phyloP scores from a whole-genome alignment of 2,329 filamentous ascomycete genomes.

The Penicillium sp. region DNA sequence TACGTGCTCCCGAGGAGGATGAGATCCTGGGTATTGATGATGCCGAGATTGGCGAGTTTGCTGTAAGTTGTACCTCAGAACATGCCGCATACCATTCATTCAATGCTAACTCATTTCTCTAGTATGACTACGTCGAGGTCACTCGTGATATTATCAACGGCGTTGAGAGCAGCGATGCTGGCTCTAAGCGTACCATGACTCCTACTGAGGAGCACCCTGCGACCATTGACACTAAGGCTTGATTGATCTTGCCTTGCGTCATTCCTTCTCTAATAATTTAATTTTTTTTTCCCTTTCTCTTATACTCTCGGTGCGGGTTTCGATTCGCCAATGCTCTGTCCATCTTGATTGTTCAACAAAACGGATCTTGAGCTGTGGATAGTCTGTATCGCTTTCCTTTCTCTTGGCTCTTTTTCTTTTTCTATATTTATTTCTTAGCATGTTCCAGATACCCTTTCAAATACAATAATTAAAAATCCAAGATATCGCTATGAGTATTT shows the following conservation, averaged over 20 bases:
- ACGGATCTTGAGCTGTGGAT: not conserved
- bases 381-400: not conserved
- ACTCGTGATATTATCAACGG: constrained; percentile 69
- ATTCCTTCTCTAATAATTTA: constrained; percentile 21
- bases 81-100: not conserved
- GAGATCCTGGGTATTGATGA: constrained; percentile 88
- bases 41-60: constrained; percentile 89
- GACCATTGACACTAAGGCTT: constrained; percentile 36
- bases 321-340: not conserved
- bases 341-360: not conserved
- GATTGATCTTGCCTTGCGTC: constrained; percentile 10
- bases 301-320: not conserved
- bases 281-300: constrained; percentile 1
- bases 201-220: constrained; percentile 31
- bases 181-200: constrained; percentile 41
- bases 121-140: constrained; percentile 89
- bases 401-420: not conserved
- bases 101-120: constrained; percentile 18
- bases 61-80: constrained; percentile 55
- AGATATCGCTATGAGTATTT: not conserved
- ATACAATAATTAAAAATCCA: not conserved
- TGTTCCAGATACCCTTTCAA: constrained; percentile 25
- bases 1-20: constrained; percentile 76
- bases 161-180: constrained; percentile 36
- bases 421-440: constrained; percentile 5